Conservation (phyloP, 495 filamentous ascomycete genomes). For the Aspergillus homomorphus region DNA sequence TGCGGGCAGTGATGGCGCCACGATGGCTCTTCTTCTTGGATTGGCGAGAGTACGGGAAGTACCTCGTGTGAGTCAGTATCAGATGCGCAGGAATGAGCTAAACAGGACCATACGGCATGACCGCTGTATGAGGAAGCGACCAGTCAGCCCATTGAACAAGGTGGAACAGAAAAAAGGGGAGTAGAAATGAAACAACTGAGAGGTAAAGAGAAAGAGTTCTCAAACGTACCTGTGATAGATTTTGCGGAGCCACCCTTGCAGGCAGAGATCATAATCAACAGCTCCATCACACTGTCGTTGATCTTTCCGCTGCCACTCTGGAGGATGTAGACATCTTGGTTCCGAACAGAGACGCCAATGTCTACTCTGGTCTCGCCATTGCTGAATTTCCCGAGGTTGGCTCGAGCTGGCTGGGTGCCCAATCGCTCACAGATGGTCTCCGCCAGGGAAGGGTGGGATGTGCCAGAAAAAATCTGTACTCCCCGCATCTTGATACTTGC, state of each 20-base stretch:
- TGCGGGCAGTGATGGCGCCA: conserved; percentile 92
- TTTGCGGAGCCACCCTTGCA: conserved; percentile 97
- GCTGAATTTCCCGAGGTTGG: conserved; percentile 66
- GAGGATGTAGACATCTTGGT: conserved; percentile 98
- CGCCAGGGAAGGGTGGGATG: conserved; percentile 64
- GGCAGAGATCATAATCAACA: conserved; percentile 97
- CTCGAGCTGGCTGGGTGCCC: conserved; percentile 62
- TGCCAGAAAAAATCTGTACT: conserved; percentile 69
- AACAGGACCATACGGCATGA: conserved; percentile 68
- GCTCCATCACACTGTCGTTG: conserved; percentile 98
- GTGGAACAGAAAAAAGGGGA: not conserved
- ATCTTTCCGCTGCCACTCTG: conserved; percentile 95
- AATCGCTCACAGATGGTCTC: conserved; percentile 71
- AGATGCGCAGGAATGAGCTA: conserved; percentile 30
- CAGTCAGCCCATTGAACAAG: conserved; percentile 24
- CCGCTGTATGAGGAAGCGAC: conserved; percentile 54
- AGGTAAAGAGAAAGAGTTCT: not conserved
- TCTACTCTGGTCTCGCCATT: conserved; percentile 97
- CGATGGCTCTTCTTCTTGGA: conserved; percentile 98
- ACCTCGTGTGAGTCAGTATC: conserved; percentile 55
- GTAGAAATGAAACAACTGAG: no score
- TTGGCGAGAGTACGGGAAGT: conserved; percentile 97
- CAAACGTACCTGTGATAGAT: conserved; percentile 83
- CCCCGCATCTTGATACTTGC: conserved; percentile 51
- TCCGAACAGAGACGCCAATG: conserved; percentile 87